Evolutionary conservation across 306 rosid genomes (phyloP).

Genomic region (Quercus agrifolia): DNA sequence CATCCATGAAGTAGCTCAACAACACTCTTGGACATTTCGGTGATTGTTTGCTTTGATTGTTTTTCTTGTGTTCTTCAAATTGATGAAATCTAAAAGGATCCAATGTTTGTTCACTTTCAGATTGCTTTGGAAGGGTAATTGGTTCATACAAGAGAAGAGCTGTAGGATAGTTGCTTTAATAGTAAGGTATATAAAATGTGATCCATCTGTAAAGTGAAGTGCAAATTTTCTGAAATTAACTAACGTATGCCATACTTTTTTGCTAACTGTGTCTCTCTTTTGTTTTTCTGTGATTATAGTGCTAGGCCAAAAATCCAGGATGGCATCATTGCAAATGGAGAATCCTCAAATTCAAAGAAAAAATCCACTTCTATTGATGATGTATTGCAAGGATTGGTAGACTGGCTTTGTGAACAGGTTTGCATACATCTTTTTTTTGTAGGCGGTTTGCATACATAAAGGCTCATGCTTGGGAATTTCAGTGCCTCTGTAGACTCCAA

Average conservation of each 20-base stretch:
- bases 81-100: slow-evolving; percentile 12
- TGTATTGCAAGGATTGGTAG: slow-evolving; percentile 84
- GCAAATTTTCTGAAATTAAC: slow-evolving; percentile 17
- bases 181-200: slow-evolving; percentile 57
- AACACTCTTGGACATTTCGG: too few relatives aligned
- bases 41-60: background rate
- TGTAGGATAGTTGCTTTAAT: slow-evolving; percentile 85
- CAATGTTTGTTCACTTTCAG: slow-evolving; percentile 47
- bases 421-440: slow-evolving; percentile 16
- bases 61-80: background rate
- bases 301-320: slow-evolving; percentile 69
- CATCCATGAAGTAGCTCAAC: too few relatives aligned
- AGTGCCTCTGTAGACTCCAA: background rate
- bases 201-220: slow-evolving; percentile 7
- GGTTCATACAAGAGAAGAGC: slow-evolving; percentile 97
- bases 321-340: slow-evolving; percentile 54
- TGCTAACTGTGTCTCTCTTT: background rate
- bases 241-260: background rate
- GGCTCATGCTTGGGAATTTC: background rate
- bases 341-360: slow-evolving; percentile 69
- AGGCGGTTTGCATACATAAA: slow-evolving; percentile 41
- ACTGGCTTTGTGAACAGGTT: slow-evolving; percentile 99
- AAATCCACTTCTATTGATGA: slow-evolving; percentile 63
- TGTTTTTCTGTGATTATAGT: slow-evolving; percentile 37
- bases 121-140: slow-evolving; percentile 93